These are phyloP conservation scores for Monilinia fructigena DNA, from an alignment of 2,329 filamentous ascomycete species.

Conservation along the genomic window DNA sequence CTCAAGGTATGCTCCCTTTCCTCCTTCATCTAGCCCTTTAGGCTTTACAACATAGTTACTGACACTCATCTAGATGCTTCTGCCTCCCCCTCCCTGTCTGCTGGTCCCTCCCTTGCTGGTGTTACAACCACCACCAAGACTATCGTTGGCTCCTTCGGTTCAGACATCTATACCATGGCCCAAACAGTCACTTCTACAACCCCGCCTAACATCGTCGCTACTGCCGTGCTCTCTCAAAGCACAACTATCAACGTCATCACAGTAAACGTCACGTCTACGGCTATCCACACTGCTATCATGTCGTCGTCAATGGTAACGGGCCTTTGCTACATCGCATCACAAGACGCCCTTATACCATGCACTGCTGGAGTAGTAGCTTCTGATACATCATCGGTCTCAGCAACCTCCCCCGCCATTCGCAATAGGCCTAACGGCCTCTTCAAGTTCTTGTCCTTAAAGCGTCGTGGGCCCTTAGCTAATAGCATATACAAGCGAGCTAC, in stretches of 20 bases:
- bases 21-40: not conserved
- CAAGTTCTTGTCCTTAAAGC: not conserved
- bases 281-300: not conserved
- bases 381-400: not conserved
- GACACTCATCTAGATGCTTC: not conserved
- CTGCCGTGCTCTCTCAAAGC: not conserved
- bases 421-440: not conserved
- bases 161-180: not conserved
- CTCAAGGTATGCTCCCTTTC: not conserved
- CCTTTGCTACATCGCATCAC: not conserved
- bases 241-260: not conserved
- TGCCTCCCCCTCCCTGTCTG: not conserved
- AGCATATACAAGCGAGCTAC: not conserved
- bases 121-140: not conserved
- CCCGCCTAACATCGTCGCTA: not conserved
- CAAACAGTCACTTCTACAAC: not conserved
- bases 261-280: not conserved
- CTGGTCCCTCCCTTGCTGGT: not conserved
- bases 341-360: slow-evolving; percentile 1
- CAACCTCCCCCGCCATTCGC: not conserved
- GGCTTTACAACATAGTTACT: not conserved
- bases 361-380: not conserved
- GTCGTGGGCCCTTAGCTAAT: not conserved
- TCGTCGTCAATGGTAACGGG: not conserved
- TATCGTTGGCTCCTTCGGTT: not conserved